phyloP scores from a whole-genome alignment of 1,139 yeast species.

The Taiozyma sp. region DNA sequence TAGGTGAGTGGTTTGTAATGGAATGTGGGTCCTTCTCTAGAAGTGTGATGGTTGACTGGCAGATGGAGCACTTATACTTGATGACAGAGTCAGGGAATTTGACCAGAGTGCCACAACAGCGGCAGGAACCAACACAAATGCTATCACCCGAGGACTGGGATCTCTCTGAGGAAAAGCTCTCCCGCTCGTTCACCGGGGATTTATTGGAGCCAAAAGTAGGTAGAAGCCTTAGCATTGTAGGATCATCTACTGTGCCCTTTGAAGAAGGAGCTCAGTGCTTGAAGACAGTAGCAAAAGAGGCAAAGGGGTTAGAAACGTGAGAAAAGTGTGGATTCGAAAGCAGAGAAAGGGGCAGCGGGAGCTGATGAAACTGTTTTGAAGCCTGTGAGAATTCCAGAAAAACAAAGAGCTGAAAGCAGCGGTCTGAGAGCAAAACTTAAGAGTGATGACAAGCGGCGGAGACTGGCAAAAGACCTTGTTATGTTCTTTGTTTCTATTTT shows the following conservation, averaged over 20 bases:
- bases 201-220: background rate
- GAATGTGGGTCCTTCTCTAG: background rate
- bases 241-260: background rate
- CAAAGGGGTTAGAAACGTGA: background rate
- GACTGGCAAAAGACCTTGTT: background rate
- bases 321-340: background rate
- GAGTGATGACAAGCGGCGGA: background rate
- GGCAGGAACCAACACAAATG: constrained; percentile 25
- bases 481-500: background rate
- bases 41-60: constrained; percentile 38
- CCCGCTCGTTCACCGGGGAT: background rate
- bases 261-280: background rate
- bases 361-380: background rate
- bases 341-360: background rate
- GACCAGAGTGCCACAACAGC: constrained; percentile 61
- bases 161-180: background rate
- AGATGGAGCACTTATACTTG: constrained; percentile 54
- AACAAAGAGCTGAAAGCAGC: background rate
- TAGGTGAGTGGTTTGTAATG: background rate
- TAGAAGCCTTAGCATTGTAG: background rate
- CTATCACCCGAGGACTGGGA: background rate
- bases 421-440: background rate
- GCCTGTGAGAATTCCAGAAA: background rate
- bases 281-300: background rate
- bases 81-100: constrained; percentile 41